A percentile compares a stretch with the other conserved stretches of the same genome.
These are phyloP conservation scores for Blastobotrys parvus DNA, from an alignment of 805 yeast genomes.

Conservation along the genomic window DNA sequence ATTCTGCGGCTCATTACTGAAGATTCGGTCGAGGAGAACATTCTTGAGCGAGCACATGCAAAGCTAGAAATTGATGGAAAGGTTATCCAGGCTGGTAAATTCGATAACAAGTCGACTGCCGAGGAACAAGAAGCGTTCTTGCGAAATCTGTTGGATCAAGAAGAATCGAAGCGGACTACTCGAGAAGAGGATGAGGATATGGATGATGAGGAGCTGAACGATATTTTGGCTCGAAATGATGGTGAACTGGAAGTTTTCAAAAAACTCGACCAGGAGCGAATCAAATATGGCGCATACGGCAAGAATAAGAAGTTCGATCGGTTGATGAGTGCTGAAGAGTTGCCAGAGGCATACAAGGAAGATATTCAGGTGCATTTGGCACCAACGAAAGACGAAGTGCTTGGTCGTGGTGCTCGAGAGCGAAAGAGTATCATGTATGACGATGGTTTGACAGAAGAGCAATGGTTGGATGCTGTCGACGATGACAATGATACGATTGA, in stretches of 20 bases:
- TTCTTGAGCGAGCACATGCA: conserved; percentile 84
- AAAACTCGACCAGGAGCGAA: conserved; percentile 54
- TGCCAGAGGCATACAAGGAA: conserved; percentile 71
- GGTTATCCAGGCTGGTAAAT: conserved; percentile 97
- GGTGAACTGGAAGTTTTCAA: conserved; percentile 56
- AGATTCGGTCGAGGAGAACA: conserved; percentile 90
- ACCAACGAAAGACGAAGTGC: conserved; percentile 29
- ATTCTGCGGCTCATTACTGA: conserved; percentile 85
- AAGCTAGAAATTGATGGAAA: conserved; percentile 95
- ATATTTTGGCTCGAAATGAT: conserved; percentile 73
- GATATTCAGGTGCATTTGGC: conserved; percentile 33
- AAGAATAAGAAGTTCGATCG: conserved; percentile 33
- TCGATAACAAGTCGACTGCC: conserved; percentile 90
- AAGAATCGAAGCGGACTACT: conserved; percentile 47
- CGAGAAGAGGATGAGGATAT: conserved; percentile 58
- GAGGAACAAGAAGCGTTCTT: conserved; percentile 95
- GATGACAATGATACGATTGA: conserved; percentile 49
- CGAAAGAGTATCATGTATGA: conserved; percentile 60
- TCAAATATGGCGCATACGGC: conserved; percentile 33
- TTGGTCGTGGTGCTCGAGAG: conserved; percentile 70
- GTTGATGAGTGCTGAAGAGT: conserved; percentile 56
- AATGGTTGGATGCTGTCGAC: conserved; percentile 66
- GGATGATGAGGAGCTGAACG: conserved; percentile 79
- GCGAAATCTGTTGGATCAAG: conserved; percentile 78
- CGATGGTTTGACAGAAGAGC: conserved; percentile 88